Evolutionary conservation across 345 rosid genomes (phyloP), one percentile per base, ranked within the genome.

Genomic region (sweet orange (Citrus sinensis)): DNA sequence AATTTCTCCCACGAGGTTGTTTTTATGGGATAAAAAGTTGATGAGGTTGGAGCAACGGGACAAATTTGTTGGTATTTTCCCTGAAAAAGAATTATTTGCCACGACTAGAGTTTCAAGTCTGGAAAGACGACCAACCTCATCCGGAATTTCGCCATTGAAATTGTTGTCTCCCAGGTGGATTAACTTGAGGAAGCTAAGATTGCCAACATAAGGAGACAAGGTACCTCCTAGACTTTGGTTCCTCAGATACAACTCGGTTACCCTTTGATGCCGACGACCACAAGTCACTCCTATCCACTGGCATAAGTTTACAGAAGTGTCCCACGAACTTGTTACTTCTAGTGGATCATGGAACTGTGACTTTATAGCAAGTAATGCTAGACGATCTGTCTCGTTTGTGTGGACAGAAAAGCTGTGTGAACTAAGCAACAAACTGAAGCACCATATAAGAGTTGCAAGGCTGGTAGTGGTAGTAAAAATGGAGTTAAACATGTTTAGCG

Each of bases 241-340:
- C 24, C 40, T 63, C 20, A 81, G 67, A n/a, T 76, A 34, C 73
- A 79, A 70, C 30, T 0, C 0, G 5, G 56, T 70, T 72, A 79
- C 78, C 65, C 79, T 76, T 46, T 49, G 81, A 32, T 81, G 82
- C 42, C 70, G 69, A 7, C 1, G 70, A 3, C 76, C 71, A 37
- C 84, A 81, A 10, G 69, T 63, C 5, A 84, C 61, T 2, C 83
- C 84, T 14, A 2, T 49, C 82, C 87, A 76, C 6, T 9, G 62
- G 32, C 81, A 77, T 6, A 80, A 60, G 59, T 64, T 37, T 35
- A 75, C 61, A n/a, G 80, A 80, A 19, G 10, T 62, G 65, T 81
- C 78, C 79, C 80, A 72, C 14, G 84, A 79, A 16, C 32, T 74
- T 35, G 42, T 74, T 39, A 70, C 49, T 37, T 81, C 58, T 1